Conservation (phyloP, 106 monocot genomes). For the Agapanthus africanus region DNA sequence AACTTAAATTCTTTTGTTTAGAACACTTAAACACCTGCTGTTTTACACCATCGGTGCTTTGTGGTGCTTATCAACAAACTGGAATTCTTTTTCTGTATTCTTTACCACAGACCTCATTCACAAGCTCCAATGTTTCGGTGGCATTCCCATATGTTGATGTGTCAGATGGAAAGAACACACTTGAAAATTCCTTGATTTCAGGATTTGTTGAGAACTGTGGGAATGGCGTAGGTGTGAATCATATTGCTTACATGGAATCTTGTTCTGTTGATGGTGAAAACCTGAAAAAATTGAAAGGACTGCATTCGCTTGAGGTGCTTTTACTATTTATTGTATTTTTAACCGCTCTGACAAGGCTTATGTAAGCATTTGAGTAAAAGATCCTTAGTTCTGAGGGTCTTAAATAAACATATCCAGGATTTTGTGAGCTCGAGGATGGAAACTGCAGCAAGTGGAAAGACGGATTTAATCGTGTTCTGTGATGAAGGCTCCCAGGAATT, state of each 20-base stretch:
- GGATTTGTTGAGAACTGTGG: constrained; percentile 57
- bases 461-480: constrained; percentile 62
- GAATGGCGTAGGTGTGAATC: constrained; percentile 29
- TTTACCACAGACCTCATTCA: constrained; percentile 71
- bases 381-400: too few relatives aligned
- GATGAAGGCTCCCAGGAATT: too few relatives aligned
- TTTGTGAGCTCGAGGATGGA: constrained; percentile 36
- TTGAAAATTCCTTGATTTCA: constrained; percentile 65
- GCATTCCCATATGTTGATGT: constrained; percentile 78
- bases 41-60: too few relatives aligned
- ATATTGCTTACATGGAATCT: constrained; percentile 45
- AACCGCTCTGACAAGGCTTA: neutral
- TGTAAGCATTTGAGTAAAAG: neutral
- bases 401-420: constrained; percentile 24
- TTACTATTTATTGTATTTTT: neutral
- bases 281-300: constrained; percentile 34
- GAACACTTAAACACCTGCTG: too few relatives aligned
- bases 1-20: constrained; percentile 3
- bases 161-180: constrained; percentile 39
- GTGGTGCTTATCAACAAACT: too few relatives aligned
- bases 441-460: constrained; percentile 14
- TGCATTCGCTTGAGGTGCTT: constrained; percentile 49
- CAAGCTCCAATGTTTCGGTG: constrained; percentile 72
- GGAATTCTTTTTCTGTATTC: too few relatives aligned
- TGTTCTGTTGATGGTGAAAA: constrained; percentile 47